A percentile compares a stretch with the other conserved stretches of the same genome.
Conservation (phyloP, 345 rosid genomes). For the Aethionema arabicum region DNA sequence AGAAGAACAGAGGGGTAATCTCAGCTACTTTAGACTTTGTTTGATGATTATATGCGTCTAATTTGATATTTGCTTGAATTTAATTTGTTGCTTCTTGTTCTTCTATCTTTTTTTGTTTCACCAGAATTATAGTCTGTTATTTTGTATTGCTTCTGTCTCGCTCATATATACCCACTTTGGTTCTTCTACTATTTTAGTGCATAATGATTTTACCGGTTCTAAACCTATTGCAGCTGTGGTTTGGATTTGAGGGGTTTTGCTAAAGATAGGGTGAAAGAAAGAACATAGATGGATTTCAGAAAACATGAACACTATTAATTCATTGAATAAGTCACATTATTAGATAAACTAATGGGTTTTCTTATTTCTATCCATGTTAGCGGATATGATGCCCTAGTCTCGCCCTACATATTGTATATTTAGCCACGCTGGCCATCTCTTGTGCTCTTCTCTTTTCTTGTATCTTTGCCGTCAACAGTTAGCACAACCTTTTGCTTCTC, state of each 20-base stretch:
- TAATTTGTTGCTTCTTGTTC: neutral
- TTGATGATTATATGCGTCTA: neutral
- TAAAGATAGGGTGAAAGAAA: conserved; percentile 8
- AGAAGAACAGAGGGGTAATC: conserved; percentile 8
- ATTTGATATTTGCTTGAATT: neutral
- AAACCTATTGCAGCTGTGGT: conserved; percentile 1
- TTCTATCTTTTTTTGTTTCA: neutral
- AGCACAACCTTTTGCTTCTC: conserved; percentile 10
- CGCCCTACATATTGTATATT: conserved; percentile 13
- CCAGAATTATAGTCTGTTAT: neutral
- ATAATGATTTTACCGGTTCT: conserved; percentile 1
- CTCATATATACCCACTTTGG: neutral
- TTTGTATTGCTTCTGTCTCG: neutral
- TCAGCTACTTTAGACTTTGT: neutral
- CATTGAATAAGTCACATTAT: neutral
- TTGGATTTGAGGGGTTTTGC: neutral
- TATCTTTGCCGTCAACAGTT: conserved; percentile 7
- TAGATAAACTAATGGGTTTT: neutral
- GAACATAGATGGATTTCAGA: conserved; percentile 4
- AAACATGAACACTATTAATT: neutral
- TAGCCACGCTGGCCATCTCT: neutral
- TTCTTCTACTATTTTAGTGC: neutral
- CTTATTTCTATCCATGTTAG: neutral
- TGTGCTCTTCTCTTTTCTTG: conserved; percentile 3
- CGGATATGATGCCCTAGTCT: neutral